Conservation (phyloP, 208 protist species). For the Leishmania amazonensis region DNA sequence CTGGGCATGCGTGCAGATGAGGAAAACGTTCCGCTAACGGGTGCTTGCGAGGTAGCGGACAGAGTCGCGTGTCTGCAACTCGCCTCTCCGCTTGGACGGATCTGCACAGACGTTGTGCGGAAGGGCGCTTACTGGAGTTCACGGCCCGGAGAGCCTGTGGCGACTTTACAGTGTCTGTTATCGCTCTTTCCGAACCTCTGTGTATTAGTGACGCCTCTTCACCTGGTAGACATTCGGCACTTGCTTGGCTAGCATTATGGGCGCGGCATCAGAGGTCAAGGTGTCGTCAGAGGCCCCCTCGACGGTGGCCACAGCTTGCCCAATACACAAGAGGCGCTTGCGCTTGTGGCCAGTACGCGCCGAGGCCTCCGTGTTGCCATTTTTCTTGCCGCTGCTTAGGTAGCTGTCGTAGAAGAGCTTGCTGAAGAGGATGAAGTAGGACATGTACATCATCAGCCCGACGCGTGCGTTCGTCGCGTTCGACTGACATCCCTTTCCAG, state of each 20-base stretch:
- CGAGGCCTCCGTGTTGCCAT: neutral
- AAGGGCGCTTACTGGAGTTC: too few species aligned
- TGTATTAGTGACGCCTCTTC: slow-evolving; percentile 5
- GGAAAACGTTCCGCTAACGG: too few species aligned
- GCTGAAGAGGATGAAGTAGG: slow-evolving; percentile 92
- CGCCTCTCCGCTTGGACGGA: too few species aligned
- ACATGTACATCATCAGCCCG: slow-evolving; percentile 91
- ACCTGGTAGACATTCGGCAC: neutral
- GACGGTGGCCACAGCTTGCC: neutral
- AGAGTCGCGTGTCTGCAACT: too few species aligned
- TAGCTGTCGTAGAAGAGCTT: slow-evolving; percentile 87
- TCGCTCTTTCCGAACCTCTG: too few species aligned
- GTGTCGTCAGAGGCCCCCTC: neutral
- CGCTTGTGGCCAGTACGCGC: neutral
- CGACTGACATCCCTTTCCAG: slow-evolving; percentile 56
- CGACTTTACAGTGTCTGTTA: too few species aligned
- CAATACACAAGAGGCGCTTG: neutral
- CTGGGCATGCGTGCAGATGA: too few species aligned
- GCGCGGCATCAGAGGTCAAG: neutral
- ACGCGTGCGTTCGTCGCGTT: slow-evolving; percentile 56
- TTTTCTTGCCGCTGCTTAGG: slow-evolving; percentile 20
- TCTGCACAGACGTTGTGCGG: too few species aligned
- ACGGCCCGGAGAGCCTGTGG: too few species aligned
- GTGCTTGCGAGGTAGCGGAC: too few species aligned
- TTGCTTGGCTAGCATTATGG: neutral